Base-by-base conservation (phyloP, 768 basidiomycete genomes). In the Antrodiella citrinella region DNA sequence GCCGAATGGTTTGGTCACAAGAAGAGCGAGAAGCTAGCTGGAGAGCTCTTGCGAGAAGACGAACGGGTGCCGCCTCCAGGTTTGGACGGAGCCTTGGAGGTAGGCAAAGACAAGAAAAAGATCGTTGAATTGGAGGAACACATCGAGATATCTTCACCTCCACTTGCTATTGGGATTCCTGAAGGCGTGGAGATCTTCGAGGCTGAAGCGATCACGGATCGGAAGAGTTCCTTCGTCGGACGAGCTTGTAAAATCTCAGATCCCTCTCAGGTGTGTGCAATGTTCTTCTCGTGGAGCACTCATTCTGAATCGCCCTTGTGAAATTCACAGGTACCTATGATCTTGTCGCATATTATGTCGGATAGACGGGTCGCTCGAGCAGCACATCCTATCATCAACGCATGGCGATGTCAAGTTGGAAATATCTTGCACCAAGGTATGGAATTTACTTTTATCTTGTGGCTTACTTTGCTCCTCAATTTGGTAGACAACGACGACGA, bases 401-500 rank as follows among this genome's bases (percentile, higher is more conserved):
- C 89, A 44, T 91, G 87, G 84, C 74, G 86, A 57, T 88, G 85
- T 71, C 77, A 79, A 60, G 74, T 81, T 3, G 80, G 80, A 40
- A 73, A 65, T 43, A 64, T 86, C 1, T 67, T 88, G 47, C 84
- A 91, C 64, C 86, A 90, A 76, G 88, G 87, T 84, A 56, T 24
- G 68, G 53, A 40, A 26, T 15, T 19, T 25, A 41, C 25, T 22
- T 42, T 40, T 3, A n/a, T 44, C 23, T n/a, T n/a, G n/a, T n/a
- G n/a, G n/a, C n/a, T n/a, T 42, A 42, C n/a, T 7, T 19, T 44
- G 42, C 4, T 20, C 35, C 20, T 13, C 19, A 1, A 20, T 4
- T 30, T 23, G 39, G 40, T 55, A 91, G 94, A 97, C 60, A 94
- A 96, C 51, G 91, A 94, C 50, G 94, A 98, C 52, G 89, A 97